Evolutionary conservation across 305 asterid genomes (phyloP), one percentile per base, ranked within the genome.

Genomic region (Solanum hybrid): DNA sequence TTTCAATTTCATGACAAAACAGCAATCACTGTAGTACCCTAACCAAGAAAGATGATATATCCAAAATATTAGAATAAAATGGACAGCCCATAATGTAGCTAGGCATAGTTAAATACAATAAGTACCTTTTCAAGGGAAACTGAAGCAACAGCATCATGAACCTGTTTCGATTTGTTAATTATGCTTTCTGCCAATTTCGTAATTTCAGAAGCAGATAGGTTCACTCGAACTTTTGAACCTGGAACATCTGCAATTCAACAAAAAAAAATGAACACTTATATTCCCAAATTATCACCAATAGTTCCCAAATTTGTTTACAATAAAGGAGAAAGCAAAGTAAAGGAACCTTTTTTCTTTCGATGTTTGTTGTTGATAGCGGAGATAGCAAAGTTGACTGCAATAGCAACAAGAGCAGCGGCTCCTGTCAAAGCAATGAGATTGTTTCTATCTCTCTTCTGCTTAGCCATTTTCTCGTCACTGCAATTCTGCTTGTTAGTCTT

Each of bases 81-180:
- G 73, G 73, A 51, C 27, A 10, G 1, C 6, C 40, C 19, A 45
- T 56, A 84, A 10, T 29, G 19, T 10, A 84, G 27, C 19, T 29
- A 51, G 40, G 26, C 10, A 81, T 8, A 81, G 36, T 4, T 27
- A 14, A 81, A 81, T 69, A 84, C 42, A 84, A 31, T 29, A 51
- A 87, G 32, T 92, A 97, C 99, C 98, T 95, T 96, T 89, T 95
- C 97, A 15, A 95, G 97, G 24, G 98, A 96, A 91, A 95, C 94
- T 17, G 96, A 92, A 92, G 99, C 98, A 87, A 97, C 98, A 81
- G 95, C 94, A 91, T 97, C 98, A 87, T 95, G 92, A 92, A 97
- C 95, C 90, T 91, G 92, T 93, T 95, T 94, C 4, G 98, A 97
- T 88, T 93, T 92, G 87, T 95, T 95, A 86, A 96, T 90, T 90